Percentiles rank a stretch among this genome's conserved stretches.
phyloP scores from a whole-genome alignment of 2,329 filamentous ascomycete species.

The Penicillium verrucosum region DNA sequence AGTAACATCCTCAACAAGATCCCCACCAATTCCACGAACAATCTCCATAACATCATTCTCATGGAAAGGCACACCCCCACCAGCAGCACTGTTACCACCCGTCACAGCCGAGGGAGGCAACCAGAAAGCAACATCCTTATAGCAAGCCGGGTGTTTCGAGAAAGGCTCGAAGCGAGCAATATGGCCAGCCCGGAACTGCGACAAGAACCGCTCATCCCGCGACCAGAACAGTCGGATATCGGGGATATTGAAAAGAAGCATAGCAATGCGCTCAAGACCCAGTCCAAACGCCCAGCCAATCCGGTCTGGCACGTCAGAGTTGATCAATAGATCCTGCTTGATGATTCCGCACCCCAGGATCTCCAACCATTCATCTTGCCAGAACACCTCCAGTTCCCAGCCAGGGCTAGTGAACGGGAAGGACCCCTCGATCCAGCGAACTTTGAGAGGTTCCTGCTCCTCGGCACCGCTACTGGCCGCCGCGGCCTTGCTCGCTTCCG shows the following conservation, averaged over 20 bases:
- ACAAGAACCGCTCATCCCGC: conserved; percentile 75
- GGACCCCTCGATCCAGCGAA: conserved; percentile 95
- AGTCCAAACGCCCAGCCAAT: conserved; percentile 95
- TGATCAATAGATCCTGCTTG: conserved; percentile 74
- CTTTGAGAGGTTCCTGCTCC: conserved; percentile 68
- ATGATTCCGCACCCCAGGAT: conserved; percentile 90
- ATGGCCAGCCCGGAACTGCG: conserved; percentile 64
- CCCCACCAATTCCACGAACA: conserved; percentile 75
- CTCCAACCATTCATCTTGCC: conserved; percentile 92
- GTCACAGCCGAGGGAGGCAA: conserved; percentile 49
- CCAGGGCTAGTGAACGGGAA: conserved; percentile 96
- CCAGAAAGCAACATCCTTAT: conserved; percentile 96
- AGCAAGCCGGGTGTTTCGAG: conserved; percentile 84
- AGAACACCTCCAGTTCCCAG: conserved; percentile 95
- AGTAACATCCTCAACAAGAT: conserved; percentile 81
- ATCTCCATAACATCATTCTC: conserved; percentile 98
- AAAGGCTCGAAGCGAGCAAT: conserved; percentile 75
- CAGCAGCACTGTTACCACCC: conserved; percentile 37
- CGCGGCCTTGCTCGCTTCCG: conserved; percentile 67
- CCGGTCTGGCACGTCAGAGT: conserved; percentile 70
- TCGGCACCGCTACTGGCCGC: conserved; percentile 50
- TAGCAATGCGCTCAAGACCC: conserved; percentile 90
- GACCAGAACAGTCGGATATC: conserved; percentile 98
- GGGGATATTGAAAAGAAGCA: conserved; percentile 93
- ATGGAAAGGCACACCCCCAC: conserved; percentile 60